Evolutionary conservation across 192 early-diverging fungal species (phyloP).

Genomic region (Blastocladiella britannica): DNA sequence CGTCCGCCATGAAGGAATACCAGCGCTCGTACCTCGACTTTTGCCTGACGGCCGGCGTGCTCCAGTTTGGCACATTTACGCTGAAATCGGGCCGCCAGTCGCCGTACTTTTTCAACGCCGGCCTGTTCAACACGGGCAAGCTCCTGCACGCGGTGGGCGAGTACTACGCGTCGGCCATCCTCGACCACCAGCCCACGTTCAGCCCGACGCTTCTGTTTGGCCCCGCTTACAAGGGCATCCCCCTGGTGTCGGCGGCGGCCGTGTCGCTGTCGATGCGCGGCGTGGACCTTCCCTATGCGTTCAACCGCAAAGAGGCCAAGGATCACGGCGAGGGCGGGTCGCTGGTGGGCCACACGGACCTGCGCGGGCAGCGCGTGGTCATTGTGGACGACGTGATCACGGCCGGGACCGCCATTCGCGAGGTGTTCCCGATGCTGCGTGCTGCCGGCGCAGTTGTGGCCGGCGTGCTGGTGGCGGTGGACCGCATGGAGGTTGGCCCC

Average conservation of each 20-base stretch:
- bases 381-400: conserved; percentile 97
- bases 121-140: conserved; percentile 80
- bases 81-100: conserved; percentile 88
- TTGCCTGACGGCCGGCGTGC: conserved; percentile 59
- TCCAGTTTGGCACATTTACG: conserved; percentile 79
- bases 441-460: conserved; percentile 43
- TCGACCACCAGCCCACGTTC: conserved; percentile 27
- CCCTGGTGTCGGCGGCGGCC: conserved; percentile 62
- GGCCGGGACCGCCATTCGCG: conserved; percentile 94
- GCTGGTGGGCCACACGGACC: conserved; percentile 66
- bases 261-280: conserved; percentile 49
- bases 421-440: conserved; percentile 63
- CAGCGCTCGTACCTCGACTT: conserved; percentile 88
- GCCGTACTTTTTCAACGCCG: conserved; percentile 97
- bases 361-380: conserved; percentile 49
- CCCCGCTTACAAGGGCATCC: conserved; percentile 98
- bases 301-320: conserved; percentile 98
- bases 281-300: conserved; percentile 57
- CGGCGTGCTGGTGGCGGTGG: conserved; percentile 81
- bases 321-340: conserved; percentile 96
- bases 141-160: conserved; percentile 60
- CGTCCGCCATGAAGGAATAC: conserved; percentile 37
- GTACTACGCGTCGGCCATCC: conserved; percentile 74
- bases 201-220: conserved; percentile 81
- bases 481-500: conserved; percentile 67